Evolutionary conservation across 257 asterid species (phyloP).

Genomic region (Paraleonurus japonicus): DNA sequence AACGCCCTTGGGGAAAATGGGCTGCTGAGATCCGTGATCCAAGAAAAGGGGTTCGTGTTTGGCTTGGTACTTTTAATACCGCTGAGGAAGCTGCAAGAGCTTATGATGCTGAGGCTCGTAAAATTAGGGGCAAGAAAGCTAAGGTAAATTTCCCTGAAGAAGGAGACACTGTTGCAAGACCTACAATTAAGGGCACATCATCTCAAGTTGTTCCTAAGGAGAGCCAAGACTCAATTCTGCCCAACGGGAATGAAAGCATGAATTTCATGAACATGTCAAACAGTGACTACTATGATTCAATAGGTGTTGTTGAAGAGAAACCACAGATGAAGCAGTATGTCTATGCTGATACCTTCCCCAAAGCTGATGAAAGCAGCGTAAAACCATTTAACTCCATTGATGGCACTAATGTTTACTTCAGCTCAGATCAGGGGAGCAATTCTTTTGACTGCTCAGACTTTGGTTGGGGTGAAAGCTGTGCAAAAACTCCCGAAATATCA

Average conservation of each 20-base stretch:
- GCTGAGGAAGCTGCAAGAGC: conserved; percentile 99
- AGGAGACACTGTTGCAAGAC: conserved; percentile 41
- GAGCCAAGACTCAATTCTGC: conserved; percentile 29
- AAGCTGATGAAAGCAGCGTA: conserved; percentile 39
- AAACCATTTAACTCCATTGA: conserved; percentile 45
- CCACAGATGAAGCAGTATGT: conserved; percentile 49
- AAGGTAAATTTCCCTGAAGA: conserved; percentile 90
- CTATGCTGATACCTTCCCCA: conserved; percentile 29
- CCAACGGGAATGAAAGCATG: conserved; percentile 23
- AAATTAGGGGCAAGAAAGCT: conserved; percentile 93
- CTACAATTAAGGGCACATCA: conserved; percentile 34
- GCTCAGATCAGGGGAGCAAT: conserved; percentile 82
- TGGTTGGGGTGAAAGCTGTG: conserved; percentile 66
- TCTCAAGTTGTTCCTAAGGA: conserved; percentile 37
- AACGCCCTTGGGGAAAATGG: conserved; percentile 99
- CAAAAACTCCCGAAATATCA: conserved; percentile 72
- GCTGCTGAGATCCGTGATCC: conserved; percentile 99
- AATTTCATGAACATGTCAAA: conserved; percentile 30
- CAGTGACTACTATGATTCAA: conserved; percentile 38
- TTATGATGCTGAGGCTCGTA: conserved; percentile 85
- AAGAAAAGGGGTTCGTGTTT: conserved; percentile 89
- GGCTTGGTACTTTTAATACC: conserved; percentile 97
- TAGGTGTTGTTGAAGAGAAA: conserved; percentile 57
- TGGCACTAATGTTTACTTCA: conserved; percentile 48
- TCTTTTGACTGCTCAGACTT: conserved; percentile 80